A percentile compares a stretch with the other conserved stretches of the same genome.
Conservation (phyloP, 371 early-diverging fungal genomes). For the Lichtheimia corymbifera region DNA sequence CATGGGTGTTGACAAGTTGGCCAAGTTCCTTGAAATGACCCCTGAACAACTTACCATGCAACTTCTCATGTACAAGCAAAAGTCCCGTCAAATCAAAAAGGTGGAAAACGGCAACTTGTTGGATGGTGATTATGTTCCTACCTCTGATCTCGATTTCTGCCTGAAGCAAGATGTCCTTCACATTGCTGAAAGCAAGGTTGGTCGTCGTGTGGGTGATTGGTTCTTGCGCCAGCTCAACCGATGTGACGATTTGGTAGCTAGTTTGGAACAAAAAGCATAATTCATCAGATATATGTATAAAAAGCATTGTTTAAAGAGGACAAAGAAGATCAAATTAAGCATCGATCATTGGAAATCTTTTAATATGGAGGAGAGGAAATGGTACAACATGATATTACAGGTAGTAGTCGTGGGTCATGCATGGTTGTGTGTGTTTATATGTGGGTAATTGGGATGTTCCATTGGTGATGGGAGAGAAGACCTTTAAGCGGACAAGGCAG, state of each 20-base stretch:
- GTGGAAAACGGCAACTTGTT: conserved; percentile 62
- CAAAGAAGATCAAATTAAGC: neutral
- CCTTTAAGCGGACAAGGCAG: neutral
- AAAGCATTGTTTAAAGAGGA: no score
- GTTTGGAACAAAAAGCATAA: conserved; percentile 36
- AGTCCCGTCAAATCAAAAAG: conserved; percentile 89
- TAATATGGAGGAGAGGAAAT: neutral
- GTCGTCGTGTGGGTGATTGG: conserved; percentile 93
- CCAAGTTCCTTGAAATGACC: conserved; percentile 83
- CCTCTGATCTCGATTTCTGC: conserved; percentile 91
- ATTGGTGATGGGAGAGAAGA: neutral
- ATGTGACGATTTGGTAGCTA: conserved; percentile 69
- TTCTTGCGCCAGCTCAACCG: conserved; percentile 92
- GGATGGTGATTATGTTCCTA: conserved; percentile 78
- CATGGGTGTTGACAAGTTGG: conserved; percentile 86
- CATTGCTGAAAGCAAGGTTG: conserved; percentile 92
- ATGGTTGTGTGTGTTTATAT: neutral
- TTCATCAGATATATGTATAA: no score
- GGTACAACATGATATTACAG: conserved; percentile 1
- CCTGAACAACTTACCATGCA: conserved; percentile 81
- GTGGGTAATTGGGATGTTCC: neutral
- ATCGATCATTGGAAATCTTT: neutral
- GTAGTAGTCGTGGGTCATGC: neutral
- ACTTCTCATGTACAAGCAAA: conserved; percentile 90
- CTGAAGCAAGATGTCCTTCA: conserved; percentile 91